These are phyloP conservation scores for Thalassiosira hispida DNA, from an alignment of 352 stramenopile genomes.

Conservation along the genomic window DNA sequence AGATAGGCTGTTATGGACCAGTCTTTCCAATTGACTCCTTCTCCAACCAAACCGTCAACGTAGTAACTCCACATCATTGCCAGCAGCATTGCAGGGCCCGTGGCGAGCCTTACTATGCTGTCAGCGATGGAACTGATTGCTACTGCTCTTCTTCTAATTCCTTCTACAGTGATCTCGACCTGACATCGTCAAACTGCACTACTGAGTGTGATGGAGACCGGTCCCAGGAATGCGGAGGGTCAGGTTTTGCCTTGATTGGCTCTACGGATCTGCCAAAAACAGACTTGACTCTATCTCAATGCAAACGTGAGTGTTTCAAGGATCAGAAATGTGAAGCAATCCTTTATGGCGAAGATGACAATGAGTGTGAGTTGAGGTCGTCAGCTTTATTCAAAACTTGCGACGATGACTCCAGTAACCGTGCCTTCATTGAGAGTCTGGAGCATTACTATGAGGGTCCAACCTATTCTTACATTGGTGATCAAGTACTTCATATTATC, in stretches of 20 bases:
- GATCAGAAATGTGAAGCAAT: conserved; percentile 29
- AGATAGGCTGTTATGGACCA: conserved; percentile 21
- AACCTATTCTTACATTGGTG: conserved; percentile 24
- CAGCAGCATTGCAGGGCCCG: conserved; percentile 20
- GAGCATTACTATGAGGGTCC: conserved; percentile 28
- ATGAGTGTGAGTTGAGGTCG: conserved; percentile 27
- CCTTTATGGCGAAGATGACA: conserved; percentile 15
- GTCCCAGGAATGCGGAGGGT: conserved; percentile 18
- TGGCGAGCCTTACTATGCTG: conserved; percentile 22
- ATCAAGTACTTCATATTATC: conserved; percentile 5
- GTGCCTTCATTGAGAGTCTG: conserved; percentile 17
- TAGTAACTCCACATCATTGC: conserved; percentile 22
- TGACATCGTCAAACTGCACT: conserved; percentile 13
- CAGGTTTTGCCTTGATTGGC: conserved; percentile 22
- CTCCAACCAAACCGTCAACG: not conserved
- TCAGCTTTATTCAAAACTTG: conserved; percentile 29
- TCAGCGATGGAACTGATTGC: conserved; percentile 14
- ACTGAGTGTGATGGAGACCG: conserved; percentile 22
- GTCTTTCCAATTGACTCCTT: not conserved
- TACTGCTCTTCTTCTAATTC: conserved; percentile 8
- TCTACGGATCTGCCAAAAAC: conserved; percentile 17
- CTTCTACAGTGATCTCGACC: conserved; percentile 7
- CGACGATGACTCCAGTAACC: not conserved
- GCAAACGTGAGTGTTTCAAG: conserved; percentile 31
- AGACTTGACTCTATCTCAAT: conserved; percentile 27